phyloP scores from a whole-genome alignment of 2,329 filamentous ascomycete species.

The Bipolaris oryzae region DNA sequence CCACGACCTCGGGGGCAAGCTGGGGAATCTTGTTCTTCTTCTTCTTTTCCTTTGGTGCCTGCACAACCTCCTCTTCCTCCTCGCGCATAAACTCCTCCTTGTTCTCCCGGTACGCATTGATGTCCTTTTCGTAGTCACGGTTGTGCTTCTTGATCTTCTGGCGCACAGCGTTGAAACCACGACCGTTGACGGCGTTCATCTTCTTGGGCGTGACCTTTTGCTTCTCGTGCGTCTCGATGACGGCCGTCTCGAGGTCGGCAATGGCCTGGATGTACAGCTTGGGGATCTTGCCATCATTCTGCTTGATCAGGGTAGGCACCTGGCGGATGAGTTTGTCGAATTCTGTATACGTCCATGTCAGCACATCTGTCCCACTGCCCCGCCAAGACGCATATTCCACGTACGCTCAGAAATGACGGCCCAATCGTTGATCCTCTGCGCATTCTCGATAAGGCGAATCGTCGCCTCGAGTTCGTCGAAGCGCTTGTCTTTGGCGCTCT shows the following conservation, averaged over 20 bases:
- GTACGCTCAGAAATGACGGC: constrained; percentile 85
- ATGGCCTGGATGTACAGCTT: constrained; percentile 93
- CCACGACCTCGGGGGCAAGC: constrained; percentile 57
- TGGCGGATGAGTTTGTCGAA: constrained; percentile 94
- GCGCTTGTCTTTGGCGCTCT: constrained; percentile 98
- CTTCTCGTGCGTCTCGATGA: constrained; percentile 93
- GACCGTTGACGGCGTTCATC: constrained; percentile 96
- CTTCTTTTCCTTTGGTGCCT: constrained; percentile 53
- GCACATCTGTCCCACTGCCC: constrained; percentile 18
- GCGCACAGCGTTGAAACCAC: constrained; percentile 94
- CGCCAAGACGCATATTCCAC: constrained; percentile 40
- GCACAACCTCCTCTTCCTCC: constrained; percentile 79
- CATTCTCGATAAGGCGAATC: constrained; percentile 92
- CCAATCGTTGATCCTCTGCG: constrained; percentile 97
- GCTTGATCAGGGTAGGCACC: constrained; percentile 61
- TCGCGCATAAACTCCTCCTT: constrained; percentile 89
- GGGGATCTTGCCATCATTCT: constrained; percentile 75
- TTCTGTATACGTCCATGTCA: constrained; percentile 60
- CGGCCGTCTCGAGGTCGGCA: constrained; percentile 89
- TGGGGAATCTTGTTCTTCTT: constrained; percentile 58
- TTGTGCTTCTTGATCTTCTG: constrained; percentile 99
- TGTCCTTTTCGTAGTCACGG: constrained; percentile 87
- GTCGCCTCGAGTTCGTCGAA: constrained; percentile 90
- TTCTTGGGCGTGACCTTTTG: constrained; percentile 96
- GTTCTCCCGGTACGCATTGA: constrained; percentile 84